These are phyloP conservation scores for Cyberlindnera euphorbiae DNA, from an alignment of 805 yeast genomes.

Conservation along the genomic window DNA sequence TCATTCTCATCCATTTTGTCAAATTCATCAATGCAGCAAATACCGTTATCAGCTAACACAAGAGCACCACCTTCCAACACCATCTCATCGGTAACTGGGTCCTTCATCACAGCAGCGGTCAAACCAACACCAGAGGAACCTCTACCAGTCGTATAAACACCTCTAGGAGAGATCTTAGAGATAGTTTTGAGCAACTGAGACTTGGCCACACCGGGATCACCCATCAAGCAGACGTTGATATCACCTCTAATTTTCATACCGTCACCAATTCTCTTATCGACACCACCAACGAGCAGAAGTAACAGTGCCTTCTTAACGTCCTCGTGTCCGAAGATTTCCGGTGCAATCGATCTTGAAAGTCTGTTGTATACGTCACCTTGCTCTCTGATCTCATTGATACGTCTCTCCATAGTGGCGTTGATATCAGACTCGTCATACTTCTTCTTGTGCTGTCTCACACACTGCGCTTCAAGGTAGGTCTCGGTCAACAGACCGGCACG, in stretches of 20 bases:
- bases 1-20: slow-evolving; percentile 98
- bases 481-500: slow-evolving; percentile 92
- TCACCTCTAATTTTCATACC: slow-evolving; percentile 98
- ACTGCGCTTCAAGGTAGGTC: slow-evolving; percentile 86
- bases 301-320: slow-evolving; percentile 91
- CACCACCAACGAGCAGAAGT: slow-evolving; percentile 88
- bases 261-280: slow-evolving; percentile 89
- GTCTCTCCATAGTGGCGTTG: slow-evolving; percentile 49
- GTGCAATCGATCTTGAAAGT: slow-evolving; percentile 88
- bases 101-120: slow-evolving; percentile 98
- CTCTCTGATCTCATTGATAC: slow-evolving; percentile 49
- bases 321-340: slow-evolving; percentile 91
- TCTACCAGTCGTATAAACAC: slow-evolving; percentile 96
- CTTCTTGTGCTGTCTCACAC: slow-evolving; percentile 81
- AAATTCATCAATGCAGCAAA: slow-evolving; percentile 98
- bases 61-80: slow-evolving; percentile 97
- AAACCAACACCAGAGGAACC: slow-evolving; percentile 99
- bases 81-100: slow-evolving; percentile 99
- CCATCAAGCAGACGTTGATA: slow-evolving; percentile 92
- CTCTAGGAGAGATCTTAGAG: slow-evolving; percentile 89
- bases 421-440: slow-evolving; percentile 67
- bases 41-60: slow-evolving; percentile 94
- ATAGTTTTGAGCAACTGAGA: slow-evolving; percentile 91
- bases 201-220: slow-evolving; percentile 99
- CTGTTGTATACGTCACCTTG: slow-evolving; percentile 74